A percentile compares a stretch with the other conserved stretches of the same genome.
Conservation (phyloP, 1,284 basidiomycete species). For the Meira nashicola region DNA sequence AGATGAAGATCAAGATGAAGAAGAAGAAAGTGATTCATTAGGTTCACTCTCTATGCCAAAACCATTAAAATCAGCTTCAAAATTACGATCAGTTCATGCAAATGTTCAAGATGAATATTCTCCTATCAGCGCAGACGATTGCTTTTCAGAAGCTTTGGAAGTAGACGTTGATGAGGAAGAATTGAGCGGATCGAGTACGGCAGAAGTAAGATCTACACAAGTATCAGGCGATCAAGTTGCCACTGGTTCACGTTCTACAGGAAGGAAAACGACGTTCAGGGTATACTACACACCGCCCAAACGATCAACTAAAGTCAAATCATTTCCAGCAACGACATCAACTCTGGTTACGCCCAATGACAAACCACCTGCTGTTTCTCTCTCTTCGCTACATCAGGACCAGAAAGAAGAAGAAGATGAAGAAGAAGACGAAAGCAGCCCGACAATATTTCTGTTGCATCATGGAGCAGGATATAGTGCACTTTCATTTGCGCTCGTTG, state of each 20-base stretch:
- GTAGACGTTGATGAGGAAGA: constrained; percentile 30
- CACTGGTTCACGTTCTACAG: not conserved
- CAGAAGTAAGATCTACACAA: not conserved
- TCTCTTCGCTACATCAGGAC: not conserved
- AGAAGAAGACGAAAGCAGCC: constrained; percentile 22
- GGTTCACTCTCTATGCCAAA: not conserved
- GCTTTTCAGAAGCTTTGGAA: constrained; percentile 45
- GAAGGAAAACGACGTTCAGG: constrained; percentile 52
- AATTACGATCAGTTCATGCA: not conserved
- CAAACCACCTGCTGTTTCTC: not conserved
- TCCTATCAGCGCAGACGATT: constrained; percentile 39
- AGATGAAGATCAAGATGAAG: not conserved
- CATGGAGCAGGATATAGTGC: constrained; percentile 90
- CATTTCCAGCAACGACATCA: not conserved
- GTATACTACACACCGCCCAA: constrained; percentile 47
- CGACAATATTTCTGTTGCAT: constrained; percentile 80
- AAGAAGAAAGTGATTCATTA: not conserved
- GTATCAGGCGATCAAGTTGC: not conserved
- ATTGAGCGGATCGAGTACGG: constrained; percentile 4
- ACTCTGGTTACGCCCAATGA: not conserved
- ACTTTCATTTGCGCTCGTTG: constrained; percentile 80
- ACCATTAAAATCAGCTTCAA: not conserved
- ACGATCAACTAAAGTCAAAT: constrained; percentile 3
- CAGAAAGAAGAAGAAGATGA: constrained; percentile 52
- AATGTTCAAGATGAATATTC: constrained; percentile 57